Evolutionary conservation across 495 filamentous ascomycete species (phyloP).

Genomic region (Pyrenula aspistea): DNA sequence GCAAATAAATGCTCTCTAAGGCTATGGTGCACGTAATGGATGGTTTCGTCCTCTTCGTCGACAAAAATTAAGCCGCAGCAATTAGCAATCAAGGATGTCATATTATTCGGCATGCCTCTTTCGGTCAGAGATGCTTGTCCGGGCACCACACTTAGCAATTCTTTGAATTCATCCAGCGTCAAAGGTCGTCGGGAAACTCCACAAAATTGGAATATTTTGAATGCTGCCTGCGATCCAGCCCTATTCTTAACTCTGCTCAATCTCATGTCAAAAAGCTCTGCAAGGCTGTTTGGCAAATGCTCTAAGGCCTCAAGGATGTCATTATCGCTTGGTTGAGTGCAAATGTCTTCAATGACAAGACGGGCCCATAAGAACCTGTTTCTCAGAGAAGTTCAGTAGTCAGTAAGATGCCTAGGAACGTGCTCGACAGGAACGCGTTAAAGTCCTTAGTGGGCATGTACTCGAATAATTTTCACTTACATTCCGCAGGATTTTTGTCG

Average conservation of each 20-base stretch:
- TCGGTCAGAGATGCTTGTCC: conserved; percentile 8
- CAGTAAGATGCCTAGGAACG: conserved; percentile 25
- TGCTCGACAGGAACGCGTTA: conserved; percentile 3
- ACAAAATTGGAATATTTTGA: conserved; percentile 13
- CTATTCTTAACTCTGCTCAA: conserved; percentile 8
- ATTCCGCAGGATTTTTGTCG: not conserved
- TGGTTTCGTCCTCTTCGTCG: conserved; percentile 19
- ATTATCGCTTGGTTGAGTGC: conserved; percentile 18
- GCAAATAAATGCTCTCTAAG: conserved; percentile 16
- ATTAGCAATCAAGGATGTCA: conserved; percentile 13
- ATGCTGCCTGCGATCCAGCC: conserved; percentile 2
- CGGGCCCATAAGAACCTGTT: conserved; percentile 25
- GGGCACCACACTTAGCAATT: conserved; percentile 16
- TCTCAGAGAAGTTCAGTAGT: conserved; percentile 8
- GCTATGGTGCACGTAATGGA: conserved; percentile 22
- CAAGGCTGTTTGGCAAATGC: conserved; percentile 17
- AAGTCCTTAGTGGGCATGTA: conserved; percentile 6
- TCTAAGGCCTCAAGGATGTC: conserved; percentile 18
- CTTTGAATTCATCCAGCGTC: conserved; percentile 12
- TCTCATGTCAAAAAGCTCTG: conserved; percentile 17
- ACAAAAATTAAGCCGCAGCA: conserved; percentile 19
- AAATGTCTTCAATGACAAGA: conserved; percentile 22
- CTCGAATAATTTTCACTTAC: not conserved
- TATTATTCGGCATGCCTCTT: conserved; percentile 12
- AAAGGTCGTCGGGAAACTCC: conserved; percentile 12